Percentiles rank a stretch among this genome's conserved stretches.
Conservation (phyloP, 225 moss, liverwort and hornwort species). For the Sphagnum tenellum region DNA sequence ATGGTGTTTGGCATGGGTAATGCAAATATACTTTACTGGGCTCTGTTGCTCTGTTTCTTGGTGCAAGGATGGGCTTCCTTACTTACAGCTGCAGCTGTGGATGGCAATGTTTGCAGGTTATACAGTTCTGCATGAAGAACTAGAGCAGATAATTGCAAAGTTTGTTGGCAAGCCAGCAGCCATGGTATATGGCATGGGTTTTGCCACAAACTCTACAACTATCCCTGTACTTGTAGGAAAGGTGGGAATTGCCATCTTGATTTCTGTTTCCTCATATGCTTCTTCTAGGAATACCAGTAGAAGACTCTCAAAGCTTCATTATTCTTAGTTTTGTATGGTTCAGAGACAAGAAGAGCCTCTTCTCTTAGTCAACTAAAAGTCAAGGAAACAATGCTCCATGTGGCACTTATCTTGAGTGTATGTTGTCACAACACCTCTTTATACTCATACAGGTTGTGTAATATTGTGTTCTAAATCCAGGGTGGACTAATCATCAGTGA, state of each 20-base stretch:
- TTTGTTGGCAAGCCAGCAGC: constrained; percentile 89
- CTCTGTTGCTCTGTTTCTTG: neutral
- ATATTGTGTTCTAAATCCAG: constrained; percentile 19
- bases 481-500: constrained; percentile 88
- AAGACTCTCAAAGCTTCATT: too few species aligned
- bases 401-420: too few species aligned
- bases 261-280: too few species aligned
- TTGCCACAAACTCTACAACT: constrained; percentile 89
- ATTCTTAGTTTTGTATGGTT: too few species aligned
- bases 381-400: too few species aligned
- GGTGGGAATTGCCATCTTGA: constrained; percentile 21
- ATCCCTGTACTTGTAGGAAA: constrained; percentile 74
- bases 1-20: too few species aligned
- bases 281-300: too few species aligned
- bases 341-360: too few species aligned
- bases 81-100: neutral
- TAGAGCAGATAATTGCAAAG: constrained; percentile 59
- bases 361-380: too few species aligned
- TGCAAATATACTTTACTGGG: too few species aligned
- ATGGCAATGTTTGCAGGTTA: constrained; percentile 46
- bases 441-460: too few species aligned
- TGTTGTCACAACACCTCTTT: too few species aligned
- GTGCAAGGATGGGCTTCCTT: neutral
- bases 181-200: constrained; percentile 89
- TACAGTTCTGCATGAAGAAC: constrained; percentile 62